Base-by-base conservation (phyloP, 306 rosid genomes). In the Medicago arabica region DNA sequence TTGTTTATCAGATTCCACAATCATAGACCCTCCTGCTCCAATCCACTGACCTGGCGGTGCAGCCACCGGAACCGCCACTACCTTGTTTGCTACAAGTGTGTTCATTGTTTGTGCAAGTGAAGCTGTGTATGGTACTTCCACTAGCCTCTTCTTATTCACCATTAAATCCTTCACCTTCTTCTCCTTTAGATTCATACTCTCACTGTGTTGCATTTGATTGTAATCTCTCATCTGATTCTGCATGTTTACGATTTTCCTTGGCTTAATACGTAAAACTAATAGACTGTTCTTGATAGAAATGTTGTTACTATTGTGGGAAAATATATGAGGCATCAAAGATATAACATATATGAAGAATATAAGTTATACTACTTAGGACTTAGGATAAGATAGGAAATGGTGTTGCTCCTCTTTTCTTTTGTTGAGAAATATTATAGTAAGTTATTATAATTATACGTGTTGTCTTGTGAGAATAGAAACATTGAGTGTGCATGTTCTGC, bases 11-110 rank as follows among this genome's bases (percentile, higher is more conserved):
- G 91, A 64, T 79, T 92, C 97, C 78, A 95, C 86, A 44, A 95
- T 95, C 97, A 95, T 89, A 0, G 97, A 89, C 19, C 96, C 97
- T 0, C 97, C 93, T 0, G 97, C 97, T 47, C 99, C 97, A 53
- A 95, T 90, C 97, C 96, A 92, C 10, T 90, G 97, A 0, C 99
- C 97, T 0, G 99, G 97, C 8, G 99, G 99, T 0, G 92, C 97
- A 0, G 97, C 97, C 82, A 95, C 97, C 1, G 96, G 97, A 4
- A 88, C 87, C 46, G 97, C 97, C 82, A 88, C 79, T 18, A 92
- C 91, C 51, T 21, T 82, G 80, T 92, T 92, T 0, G 96, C 96
- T 19, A 92, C 97, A 31, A 92, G 85, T 0, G 88, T 43, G 72
- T 84, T 92, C 97, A 92, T 89, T 5, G 96, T 89, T 70, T 92